Base-by-base conservation (phyloP, 2,329 filamentous ascomycete genomes). In the Alternaria sp. region DNA sequence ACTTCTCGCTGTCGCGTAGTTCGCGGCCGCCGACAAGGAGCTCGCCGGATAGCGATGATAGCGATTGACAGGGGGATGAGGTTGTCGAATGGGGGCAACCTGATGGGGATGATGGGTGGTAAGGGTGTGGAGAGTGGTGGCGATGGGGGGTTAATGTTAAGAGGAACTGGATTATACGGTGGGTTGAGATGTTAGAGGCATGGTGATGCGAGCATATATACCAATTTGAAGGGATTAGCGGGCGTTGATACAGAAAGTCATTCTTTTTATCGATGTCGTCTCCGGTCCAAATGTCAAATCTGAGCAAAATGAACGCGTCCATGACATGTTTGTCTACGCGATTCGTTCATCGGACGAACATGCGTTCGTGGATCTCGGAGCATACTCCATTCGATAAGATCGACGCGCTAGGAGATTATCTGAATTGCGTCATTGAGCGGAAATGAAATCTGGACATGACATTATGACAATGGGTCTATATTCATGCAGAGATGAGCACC, bases 1-100 rank as follows among this genome's bases (percentile, higher is more conserved):
- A 85, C 55, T 84, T 83, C 54, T 79, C 80, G 7, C 69, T 84
- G 71, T 76, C 64, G 71, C 76, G 45, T 68, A 70, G 54, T 73
- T 64, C 60, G 12, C 60, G 77, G 58, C 79, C 81, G 58, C 82
- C 82, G 5, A 78, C 77, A 19, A 73, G 77, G 26, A 78, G 80
- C 17, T 51, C 63, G 11, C 64, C 73, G 0, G 69, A 67, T 19
- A 78, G 76, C 21, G 77, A 79, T 46, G 77, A 79, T 58, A 75
- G 71, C 12, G 75, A 77, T 65, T 75, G 64, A 71, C 63, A 66
- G 62, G 55, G 8, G 26, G 40, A 21, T 17, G 63, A 25, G 23
- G 54, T 9, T 11, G n/a, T 30, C 40, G 51, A 47, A 12, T 65
- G 57, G 65, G 49, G 19, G 7, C 54, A 40, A 23, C 23, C 57